A percentile compares a stretch with the other conserved stretches of the same genome.
Conservation (phyloP, 2,329 filamentous ascomycete species). For the Monosporascus sp. region DNA sequence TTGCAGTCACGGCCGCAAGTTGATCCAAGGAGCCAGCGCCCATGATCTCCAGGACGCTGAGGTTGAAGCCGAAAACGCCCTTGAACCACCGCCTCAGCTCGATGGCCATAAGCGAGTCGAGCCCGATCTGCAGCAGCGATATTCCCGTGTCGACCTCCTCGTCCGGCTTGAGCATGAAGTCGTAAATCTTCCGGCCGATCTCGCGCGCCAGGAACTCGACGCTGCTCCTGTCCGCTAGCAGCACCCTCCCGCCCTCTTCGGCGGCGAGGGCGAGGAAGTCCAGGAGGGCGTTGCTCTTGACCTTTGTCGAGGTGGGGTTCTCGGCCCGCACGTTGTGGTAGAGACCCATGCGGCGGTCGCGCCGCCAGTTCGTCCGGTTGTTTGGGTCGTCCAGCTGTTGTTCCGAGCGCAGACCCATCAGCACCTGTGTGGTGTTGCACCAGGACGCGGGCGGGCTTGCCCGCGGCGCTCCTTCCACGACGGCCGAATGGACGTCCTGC, state of each 20-base stretch:
- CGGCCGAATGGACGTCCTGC: conserved; percentile 5
- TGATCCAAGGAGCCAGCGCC: conserved; percentile 11
- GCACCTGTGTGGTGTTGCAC: conserved; percentile 13
- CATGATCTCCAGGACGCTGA: conserved; percentile 16
- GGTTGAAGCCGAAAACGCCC: conserved; percentile 19
- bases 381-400: conserved; percentile 19
- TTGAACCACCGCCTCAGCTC: conserved; percentile 28
- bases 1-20: conserved; percentile 10
- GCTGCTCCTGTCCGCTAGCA: conserved; percentile 6
- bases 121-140: conserved; percentile 20
- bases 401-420: conserved; percentile 20
- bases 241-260: conserved; percentile 6
- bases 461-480: neutral
- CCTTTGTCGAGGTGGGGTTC: conserved; percentile 1
- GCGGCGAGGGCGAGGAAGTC: conserved; percentile 11
- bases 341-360: conserved; percentile 22
- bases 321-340: conserved; percentile 21
- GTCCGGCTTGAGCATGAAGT: conserved; percentile 13
- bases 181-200: conserved; percentile 18
- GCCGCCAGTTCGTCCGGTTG: conserved; percentile 21
- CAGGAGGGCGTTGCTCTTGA: conserved; percentile 15
- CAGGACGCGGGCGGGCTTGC: conserved; percentile 5
- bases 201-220: conserved; percentile 16
- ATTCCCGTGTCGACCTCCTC: conserved; percentile 15
- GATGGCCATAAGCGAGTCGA: conserved; percentile 28